Conservation (phyloP, 2,329 filamentous ascomycete genomes). For the Botrytis hyacinthi region DNA sequence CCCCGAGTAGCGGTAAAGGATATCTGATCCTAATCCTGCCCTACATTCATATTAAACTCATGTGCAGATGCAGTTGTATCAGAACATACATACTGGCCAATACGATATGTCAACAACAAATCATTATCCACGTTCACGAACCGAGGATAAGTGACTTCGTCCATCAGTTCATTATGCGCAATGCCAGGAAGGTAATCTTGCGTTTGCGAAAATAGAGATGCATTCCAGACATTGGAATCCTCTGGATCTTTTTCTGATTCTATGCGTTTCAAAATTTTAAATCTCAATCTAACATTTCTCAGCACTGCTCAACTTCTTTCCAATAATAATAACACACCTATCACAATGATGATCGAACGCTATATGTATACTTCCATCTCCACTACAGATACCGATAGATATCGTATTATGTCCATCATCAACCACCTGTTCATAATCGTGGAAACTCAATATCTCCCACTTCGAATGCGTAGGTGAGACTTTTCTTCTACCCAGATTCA, state of each 20-base stretch:
- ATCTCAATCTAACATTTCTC: constrained; percentile 27
- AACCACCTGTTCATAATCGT: constrained; percentile 29
- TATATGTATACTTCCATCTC: constrained; percentile 33
- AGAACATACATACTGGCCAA: constrained; percentile 30
- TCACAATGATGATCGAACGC: constrained; percentile 34
- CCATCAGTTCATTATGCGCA: constrained; percentile 24
- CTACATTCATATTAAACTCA: constrained; percentile 20
- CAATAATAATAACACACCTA: constrained; percentile 23
- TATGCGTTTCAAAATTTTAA: constrained; percentile 24
- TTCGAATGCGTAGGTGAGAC: neutral
- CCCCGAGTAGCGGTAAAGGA: constrained; percentile 30
- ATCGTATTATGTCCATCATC: constrained; percentile 35
- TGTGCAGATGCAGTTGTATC: neutral
- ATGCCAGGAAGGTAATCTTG: constrained; percentile 30
- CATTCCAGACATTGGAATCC: constrained; percentile 23
- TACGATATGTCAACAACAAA: constrained; percentile 32
- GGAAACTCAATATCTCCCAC: constrained; percentile 31
- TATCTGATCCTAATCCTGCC: constrained; percentile 33
- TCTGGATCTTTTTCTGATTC: neutral
- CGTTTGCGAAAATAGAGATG: constrained; percentile 27
- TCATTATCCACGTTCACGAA: constrained; percentile 32
- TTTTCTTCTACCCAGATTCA: constrained; percentile 26
- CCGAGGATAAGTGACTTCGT: constrained; percentile 33
- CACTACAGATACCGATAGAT: constrained; percentile 31
- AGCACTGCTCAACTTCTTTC: neutral